Conservation (phyloP, 257 asterid species). For the Plantago ovata region DNA sequence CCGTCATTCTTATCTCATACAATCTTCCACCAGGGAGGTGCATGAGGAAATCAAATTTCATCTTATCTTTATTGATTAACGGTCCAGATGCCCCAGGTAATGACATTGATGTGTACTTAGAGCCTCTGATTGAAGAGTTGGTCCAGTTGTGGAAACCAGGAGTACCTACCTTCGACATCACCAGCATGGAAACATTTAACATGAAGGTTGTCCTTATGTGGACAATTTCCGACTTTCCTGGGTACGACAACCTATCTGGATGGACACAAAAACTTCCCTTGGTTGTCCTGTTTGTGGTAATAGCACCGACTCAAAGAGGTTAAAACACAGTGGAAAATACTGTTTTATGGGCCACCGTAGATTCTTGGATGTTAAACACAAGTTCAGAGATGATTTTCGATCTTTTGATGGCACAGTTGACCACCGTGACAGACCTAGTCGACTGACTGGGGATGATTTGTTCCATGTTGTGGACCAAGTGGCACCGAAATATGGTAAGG, state of each 20-base stretch:
- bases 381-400: background rate
- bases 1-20: constrained; percentile 8
- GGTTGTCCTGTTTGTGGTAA: constrained; percentile 7
- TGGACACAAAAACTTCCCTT: background rate
- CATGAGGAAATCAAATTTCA: constrained; percentile 12
- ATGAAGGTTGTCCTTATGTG: constrained; percentile 6
- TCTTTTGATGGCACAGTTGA: background rate
- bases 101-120: constrained; percentile 7
- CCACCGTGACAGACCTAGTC: background rate
- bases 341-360: background rate
- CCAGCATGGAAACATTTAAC: background rate
- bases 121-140: constrained; percentile 12
- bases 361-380: constrained; percentile 2
- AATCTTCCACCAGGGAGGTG: constrained; percentile 17
- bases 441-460: background rate
- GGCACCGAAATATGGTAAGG: background rate
- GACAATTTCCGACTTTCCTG: constrained; percentile 6
- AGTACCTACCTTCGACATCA: background rate
- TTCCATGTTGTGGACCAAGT: background rate
- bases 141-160: constrained; percentile 3
- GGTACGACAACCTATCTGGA: background rate
- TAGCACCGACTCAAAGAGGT: background rate
- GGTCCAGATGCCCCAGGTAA: constrained; percentile 8
- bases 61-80: background rate
- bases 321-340: background rate